Evolutionary conservation across 441 rosid genomes (phyloP).

Genomic region (Gossypium schwendimanii): DNA sequence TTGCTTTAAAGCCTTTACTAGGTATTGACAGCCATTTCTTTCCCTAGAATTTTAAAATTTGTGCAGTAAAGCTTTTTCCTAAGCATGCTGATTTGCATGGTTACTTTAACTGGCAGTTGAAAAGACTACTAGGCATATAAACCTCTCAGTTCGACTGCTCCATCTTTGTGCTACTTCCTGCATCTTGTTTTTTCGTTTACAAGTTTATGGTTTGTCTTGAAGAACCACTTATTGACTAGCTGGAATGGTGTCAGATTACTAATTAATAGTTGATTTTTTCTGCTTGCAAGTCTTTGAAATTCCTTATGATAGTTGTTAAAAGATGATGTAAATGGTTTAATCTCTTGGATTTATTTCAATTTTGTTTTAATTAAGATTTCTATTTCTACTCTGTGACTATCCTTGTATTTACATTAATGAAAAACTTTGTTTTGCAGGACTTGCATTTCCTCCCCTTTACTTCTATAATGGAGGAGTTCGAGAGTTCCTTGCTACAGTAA

Average conservation of each 20-base stretch:
- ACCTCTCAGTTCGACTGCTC: background rate
- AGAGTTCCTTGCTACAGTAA: constrained; percentile 80
- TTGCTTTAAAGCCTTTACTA: background rate
- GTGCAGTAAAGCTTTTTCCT: background rate
- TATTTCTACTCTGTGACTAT: background rate
- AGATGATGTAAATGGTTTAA: background rate
- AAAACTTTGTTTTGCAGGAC: constrained; percentile 48
- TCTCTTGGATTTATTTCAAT: background rate
- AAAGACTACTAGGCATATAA: background rate
- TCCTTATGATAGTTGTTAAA: background rate
- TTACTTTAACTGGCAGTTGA: constrained; percentile 1
- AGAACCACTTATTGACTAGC: background rate
- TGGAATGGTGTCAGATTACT: background rate
- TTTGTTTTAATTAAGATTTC: background rate
- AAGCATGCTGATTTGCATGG: background rate
- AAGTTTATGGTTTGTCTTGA: background rate
- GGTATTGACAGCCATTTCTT: background rate
- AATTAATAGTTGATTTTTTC: background rate
- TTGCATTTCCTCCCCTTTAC: constrained; percentile 87
- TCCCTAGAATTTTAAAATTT: background rate
- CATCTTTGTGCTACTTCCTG: background rate
- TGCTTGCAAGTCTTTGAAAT: constrained; percentile 1
- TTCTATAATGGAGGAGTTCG: constrained; percentile 94
- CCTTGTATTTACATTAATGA: constrained; percentile 5
- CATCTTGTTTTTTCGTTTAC: background rate